phyloP scores from a whole-genome alignment of 2,329 filamentous ascomycete species.

The Claviceps maximensis region DNA sequence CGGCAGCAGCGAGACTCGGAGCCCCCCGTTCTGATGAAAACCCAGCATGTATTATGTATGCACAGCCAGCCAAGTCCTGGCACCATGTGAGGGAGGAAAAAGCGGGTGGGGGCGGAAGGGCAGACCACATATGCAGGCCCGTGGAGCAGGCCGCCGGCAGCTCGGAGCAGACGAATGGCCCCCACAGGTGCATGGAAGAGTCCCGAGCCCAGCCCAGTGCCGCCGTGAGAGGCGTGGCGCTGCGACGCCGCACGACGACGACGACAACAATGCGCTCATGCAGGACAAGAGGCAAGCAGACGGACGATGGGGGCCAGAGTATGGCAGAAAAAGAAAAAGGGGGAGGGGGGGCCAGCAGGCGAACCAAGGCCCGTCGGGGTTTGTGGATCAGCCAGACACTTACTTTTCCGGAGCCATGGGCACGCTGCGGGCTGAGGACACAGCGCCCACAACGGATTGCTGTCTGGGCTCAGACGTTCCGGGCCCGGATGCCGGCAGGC shows the following conservation, averaged over 20 bases:
- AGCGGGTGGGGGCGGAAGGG: background rate
- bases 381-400: constrained; percentile 16
- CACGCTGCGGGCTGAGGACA: constrained; percentile 32
- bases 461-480: constrained; percentile 33
- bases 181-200: background rate
- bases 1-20: background rate
- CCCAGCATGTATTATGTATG: no score
- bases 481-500: constrained; percentile 37
- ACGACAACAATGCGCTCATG: background rate
- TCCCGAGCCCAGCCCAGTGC: constrained; percentile 3
- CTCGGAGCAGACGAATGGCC: constrained; percentile 5
- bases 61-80: no score
- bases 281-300: background rate
- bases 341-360: constrained; percentile 1
- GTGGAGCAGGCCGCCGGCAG: background rate
- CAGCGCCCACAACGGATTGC: constrained; percentile 28
- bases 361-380: background rate
- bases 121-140: background rate
- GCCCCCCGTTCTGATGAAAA: no score
- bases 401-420: constrained; percentile 41
- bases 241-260: background rate
- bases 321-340: background rate
- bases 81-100: background rate
- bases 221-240: background rate
- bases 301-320: background rate